These are phyloP conservation scores for Grifola frondosa DNA, from an alignment of 1,284 basidiomycete species.

Conservation along the genomic window DNA sequence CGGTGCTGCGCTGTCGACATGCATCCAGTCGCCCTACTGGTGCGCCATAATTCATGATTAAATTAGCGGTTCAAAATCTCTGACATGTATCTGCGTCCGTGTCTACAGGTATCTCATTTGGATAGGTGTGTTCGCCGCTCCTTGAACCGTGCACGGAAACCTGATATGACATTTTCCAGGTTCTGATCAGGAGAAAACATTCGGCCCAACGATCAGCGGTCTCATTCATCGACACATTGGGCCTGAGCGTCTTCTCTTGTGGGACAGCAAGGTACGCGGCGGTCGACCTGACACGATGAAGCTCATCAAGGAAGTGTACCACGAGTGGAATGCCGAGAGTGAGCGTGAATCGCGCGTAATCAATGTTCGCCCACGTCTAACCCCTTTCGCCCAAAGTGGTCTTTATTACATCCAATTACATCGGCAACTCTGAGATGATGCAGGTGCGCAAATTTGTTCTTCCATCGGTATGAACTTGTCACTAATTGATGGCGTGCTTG, in stretches of 20 bases:
- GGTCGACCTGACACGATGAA: slow-evolving; percentile 78
- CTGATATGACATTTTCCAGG: slow-evolving; percentile 38
- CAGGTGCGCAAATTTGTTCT: slow-evolving; percentile 39
- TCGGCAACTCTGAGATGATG: slow-evolving; percentile 73
- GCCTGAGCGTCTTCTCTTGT: slow-evolving; percentile 67
- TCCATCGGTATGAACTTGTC: no score
- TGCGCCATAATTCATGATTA: slow-evolving; percentile 32
- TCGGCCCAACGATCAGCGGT: slow-evolving; percentile 70
- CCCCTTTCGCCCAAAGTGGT: slow-evolving; percentile 46
- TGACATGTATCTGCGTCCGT: slow-evolving; percentile 13
- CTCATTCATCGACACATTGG: slow-evolving; percentile 66
- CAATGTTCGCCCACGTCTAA: neutral
- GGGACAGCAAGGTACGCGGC: slow-evolving; percentile 70
- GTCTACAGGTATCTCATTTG: slow-evolving; percentile 67
- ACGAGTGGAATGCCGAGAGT: slow-evolving; percentile 72
- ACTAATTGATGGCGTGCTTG: neutral
- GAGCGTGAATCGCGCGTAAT: slow-evolving; percentile 12
- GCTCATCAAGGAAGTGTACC: slow-evolving; percentile 63
- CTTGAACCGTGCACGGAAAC: slow-evolving; percentile 7
- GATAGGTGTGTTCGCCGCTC: slow-evolving; percentile 52
- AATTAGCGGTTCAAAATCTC: slow-evolving; percentile 8
- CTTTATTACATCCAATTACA: slow-evolving; percentile 75
- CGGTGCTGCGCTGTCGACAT: slow-evolving; percentile 73
- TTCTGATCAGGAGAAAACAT: slow-evolving; percentile 76
- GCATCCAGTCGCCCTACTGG: slow-evolving; percentile 70